Conservation (phyloP, 2,329 filamentous ascomycete genomes). For the Clonostachys chloroleuca region DNA sequence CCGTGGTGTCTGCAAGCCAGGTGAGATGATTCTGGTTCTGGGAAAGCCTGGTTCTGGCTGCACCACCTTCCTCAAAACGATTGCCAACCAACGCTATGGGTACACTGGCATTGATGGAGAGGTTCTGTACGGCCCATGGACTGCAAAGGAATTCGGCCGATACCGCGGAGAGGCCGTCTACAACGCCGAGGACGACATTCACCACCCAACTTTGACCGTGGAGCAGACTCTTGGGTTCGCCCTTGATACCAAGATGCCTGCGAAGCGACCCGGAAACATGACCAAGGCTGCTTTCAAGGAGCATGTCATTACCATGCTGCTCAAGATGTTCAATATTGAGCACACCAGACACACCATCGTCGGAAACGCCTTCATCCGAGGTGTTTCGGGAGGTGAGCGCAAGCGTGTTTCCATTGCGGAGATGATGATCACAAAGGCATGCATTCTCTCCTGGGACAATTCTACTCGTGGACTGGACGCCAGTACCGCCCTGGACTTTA, state of each 20-base stretch:
- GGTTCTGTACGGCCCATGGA: conserved; percentile 72
- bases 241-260: conserved; percentile 78
- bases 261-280: conserved; percentile 71
- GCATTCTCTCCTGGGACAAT: conserved; percentile 73
- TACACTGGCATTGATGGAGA: conserved; percentile 59
- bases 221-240: conserved; percentile 85
- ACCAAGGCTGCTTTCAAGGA: conserved; percentile 72
- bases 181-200: conserved; percentile 74
- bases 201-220: conserved; percentile 81
- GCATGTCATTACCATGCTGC: conserved; percentile 66
- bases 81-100: conserved; percentile 59
- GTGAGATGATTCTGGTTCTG: conserved; percentile 85
- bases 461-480: conserved; percentile 66
- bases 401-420: conserved; percentile 82
- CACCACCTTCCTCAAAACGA: conserved; percentile 64
- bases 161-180: conserved; percentile 83
- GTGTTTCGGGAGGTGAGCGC: conserved; percentile 74
- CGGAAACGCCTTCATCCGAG: conserved; percentile 75
- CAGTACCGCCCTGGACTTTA: conserved; percentile 63
- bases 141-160: conserved; percentile 63
- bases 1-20: conserved; percentile 66
- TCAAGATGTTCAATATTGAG: conserved; percentile 93
- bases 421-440: conserved; percentile 72
- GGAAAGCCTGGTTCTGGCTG: conserved; percentile 72
- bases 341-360: conserved; percentile 84